Evolutionary conservation across 768 basidiomycete species (phyloP).

Genomic region (Psilocybe cyanescens): DNA sequence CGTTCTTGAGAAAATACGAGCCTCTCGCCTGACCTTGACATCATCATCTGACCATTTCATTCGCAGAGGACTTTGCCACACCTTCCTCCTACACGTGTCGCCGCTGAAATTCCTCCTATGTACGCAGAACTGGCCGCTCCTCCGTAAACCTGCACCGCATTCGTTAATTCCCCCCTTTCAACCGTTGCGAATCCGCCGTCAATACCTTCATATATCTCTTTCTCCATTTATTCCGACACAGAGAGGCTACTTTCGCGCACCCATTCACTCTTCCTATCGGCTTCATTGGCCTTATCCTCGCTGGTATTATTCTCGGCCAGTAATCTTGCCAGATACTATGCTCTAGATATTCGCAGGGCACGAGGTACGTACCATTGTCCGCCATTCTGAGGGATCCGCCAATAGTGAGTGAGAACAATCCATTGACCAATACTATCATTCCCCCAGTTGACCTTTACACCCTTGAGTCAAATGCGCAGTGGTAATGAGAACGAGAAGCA

Average conservation of each 20-base stretch:
- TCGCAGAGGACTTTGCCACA: conserved; percentile 1
- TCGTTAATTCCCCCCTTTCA: conserved; percentile 2
- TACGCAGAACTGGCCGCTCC: conserved; percentile 3
- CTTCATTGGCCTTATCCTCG: conserved; percentile 3
- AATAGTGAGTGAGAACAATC: background rate
- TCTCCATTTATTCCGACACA: conserved; percentile 6
- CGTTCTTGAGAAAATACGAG: conserved; percentile 9
- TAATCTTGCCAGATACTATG: background rate
- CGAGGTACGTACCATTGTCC: background rate
- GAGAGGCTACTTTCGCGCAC: background rate
- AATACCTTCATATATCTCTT: conserved; percentile 4
- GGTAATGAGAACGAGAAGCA: conserved; percentile 8
- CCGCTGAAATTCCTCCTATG: conserved; percentile 3
- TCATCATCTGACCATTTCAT: conserved; percentile 21
- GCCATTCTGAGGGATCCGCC: background rate
- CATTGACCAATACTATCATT: conserved; percentile 3
- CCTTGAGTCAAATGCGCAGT: background rate
- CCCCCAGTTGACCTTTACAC: background rate
- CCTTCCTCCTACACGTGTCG: conserved; percentile 11
- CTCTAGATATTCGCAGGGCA: background rate
- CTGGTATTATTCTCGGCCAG: background rate
- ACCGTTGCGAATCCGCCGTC: conserved; percentile 11
- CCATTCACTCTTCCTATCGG: background rate
- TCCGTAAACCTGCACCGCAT: conserved; percentile 1
- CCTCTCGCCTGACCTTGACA: conserved; percentile 12